Evolutionary conservation across 2,329 filamentous ascomycete genomes (phyloP).

Genomic region (Xylariaceae sp.): DNA sequence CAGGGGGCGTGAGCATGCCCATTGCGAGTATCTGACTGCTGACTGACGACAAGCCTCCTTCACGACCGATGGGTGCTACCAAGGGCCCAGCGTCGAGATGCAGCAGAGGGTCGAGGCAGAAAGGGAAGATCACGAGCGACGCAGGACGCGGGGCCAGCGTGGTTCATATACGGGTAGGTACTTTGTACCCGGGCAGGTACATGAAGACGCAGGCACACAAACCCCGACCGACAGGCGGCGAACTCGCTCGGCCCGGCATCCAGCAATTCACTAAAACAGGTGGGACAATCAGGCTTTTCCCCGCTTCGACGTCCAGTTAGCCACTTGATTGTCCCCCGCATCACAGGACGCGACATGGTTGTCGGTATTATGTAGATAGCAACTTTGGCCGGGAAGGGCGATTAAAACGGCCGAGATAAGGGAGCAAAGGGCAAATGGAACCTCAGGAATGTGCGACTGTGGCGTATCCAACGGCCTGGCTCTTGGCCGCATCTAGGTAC

Average conservation of each 20-base stretch:
- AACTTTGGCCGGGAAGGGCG: background rate
- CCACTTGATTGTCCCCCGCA: background rate
- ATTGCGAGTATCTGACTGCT: slow-evolving; percentile 18
- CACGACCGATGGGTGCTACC: slow-evolving; percentile 13
- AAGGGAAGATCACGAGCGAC: background rate
- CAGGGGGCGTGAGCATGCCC: slow-evolving; percentile 27
- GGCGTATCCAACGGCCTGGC: slow-evolving; percentile 16
- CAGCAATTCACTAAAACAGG: slow-evolving; percentile 3
- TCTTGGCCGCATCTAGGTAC: background rate
- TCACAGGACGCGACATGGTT: background rate
- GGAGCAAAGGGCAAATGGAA: background rate
- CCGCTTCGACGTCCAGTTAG: background rate
- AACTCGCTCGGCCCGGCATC: background rate
- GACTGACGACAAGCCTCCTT: slow-evolving; percentile 20
- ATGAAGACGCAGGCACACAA: background rate
- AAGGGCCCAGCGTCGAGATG: slow-evolving; percentile 3
- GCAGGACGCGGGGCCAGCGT: background rate
- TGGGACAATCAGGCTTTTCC: slow-evolving; percentile 1
- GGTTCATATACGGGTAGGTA: slow-evolving; percentile 16
- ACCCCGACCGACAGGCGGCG: background rate
- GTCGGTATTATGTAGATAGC: background rate
- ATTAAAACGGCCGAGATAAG: slow-evolving; percentile 8
- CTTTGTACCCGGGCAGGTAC: background rate
- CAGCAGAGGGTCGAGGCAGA: slow-evolving; percentile 3
- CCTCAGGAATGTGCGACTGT: slow-evolving; percentile 1